A percentile compares a stretch with the other conserved stretches of the same genome.
These are phyloP conservation scores for Mrakia hoshinonis DNA, from an alignment of 768 basidiomycete species.

Conservation along the genomic window DNA sequence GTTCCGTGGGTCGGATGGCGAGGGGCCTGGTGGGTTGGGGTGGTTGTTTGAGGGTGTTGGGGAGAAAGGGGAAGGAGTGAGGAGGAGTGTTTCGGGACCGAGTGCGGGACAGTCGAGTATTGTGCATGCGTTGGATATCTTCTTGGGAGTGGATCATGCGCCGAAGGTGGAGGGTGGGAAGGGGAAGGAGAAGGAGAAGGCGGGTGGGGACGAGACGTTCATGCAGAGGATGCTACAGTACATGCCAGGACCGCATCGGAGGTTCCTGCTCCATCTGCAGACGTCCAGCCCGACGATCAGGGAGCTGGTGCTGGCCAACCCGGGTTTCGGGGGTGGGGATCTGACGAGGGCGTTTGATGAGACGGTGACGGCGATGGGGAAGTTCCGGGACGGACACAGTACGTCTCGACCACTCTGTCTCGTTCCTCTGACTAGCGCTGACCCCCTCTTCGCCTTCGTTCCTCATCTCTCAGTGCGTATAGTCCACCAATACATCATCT, in stretches of 20 bases:
- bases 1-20: constrained; percentile 74
- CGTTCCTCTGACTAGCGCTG: neutral
- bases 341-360: constrained; percentile 56
- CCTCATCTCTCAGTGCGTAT: constrained; percentile 50
- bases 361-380: constrained; percentile 68
- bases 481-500: constrained; percentile 76
- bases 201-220: constrained; percentile 45
- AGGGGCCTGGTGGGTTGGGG: constrained; percentile 37
- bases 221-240: constrained; percentile 83
- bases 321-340: constrained; percentile 24
- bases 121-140: constrained; percentile 69
- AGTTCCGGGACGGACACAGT: constrained; percentile 71
- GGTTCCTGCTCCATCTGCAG: constrained; percentile 57
- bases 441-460: neutral
- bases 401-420: neutral
- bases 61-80: constrained; percentile 40
- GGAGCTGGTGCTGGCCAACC: constrained; percentile 45
- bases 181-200: constrained; percentile 23
- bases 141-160: constrained; percentile 63
- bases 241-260: constrained; percentile 85
- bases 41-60: constrained; percentile 61
- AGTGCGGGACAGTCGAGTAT: constrained; percentile 90
- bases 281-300: constrained; percentile 63
- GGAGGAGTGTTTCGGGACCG: constrained; percentile 57
- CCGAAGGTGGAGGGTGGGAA: constrained; percentile 22